Base-by-base conservation (phyloP, 1,139 yeast genomes). In the Nakaseomyces glabratus region DNA sequence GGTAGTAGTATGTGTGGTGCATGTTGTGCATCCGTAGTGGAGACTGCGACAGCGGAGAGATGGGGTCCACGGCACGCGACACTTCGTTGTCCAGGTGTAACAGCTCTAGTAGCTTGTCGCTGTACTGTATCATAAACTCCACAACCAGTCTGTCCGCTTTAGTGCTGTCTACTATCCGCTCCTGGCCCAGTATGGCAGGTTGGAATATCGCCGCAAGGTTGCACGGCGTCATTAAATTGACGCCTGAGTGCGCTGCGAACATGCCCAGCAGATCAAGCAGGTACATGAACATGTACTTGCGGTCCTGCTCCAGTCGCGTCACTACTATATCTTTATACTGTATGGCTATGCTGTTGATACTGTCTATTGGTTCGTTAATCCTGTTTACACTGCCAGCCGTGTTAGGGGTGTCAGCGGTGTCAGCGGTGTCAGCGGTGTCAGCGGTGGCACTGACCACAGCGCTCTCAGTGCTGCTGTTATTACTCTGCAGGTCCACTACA, bases 151-250 rank as follows among this genome's bases (percentile, higher is more conserved):
- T 14, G 21, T 26, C 30, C 21, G 17, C 30, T n/a, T 26, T 26
- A 28, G 16, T 23, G 15, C 17, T 16, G 3, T 11, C 14, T 4
- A 29, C 30, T n/a, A n/a, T n/a, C n/a, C 30, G 30, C 6, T 10
- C 8, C 21, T 26, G 32, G 20, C 29, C 17, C 18, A 44, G 20
- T 3, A 44, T 19, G 3, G 93, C 80, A 2, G 97, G 97, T 59
- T 88, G 97, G 62, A 90, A 90, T 40, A 88, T 82, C 2, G 96
- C 94, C 1, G 96, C 93, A 43, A 88, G 65, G 53, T 90, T 88
- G 46, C 86, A 71, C 1, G 94, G 81, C 2, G 95, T 78, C 97
- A 88, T 88, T 46, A 82, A 65, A 54, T 86, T 88, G 38, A 71
- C 73, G 26, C 69, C 73, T 6, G 86, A 67, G 48, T 80, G 75